Evolutionary conservation across 2,329 filamentous ascomycete genomes (phyloP).

Genomic region (Fusarium sp.): DNA sequence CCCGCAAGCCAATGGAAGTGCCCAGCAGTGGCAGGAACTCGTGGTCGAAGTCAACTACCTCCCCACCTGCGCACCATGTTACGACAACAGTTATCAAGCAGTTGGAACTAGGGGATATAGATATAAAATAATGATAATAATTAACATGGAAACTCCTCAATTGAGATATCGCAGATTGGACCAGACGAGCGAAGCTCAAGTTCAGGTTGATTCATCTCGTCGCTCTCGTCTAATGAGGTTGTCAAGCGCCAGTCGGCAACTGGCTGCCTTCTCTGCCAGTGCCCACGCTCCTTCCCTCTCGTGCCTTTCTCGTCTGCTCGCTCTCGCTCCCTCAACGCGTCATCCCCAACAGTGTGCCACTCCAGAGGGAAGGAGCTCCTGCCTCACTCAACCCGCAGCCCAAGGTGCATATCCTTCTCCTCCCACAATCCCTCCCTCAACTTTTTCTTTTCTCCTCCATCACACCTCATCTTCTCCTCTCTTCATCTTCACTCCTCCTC

Average conservation of each 20-base stretch:
- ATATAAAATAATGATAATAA: not conserved
- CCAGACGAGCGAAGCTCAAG: not conserved
- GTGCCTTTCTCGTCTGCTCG: constrained; percentile 28
- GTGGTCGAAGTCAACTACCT: not conserved
- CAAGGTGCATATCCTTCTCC: constrained; percentile 23
- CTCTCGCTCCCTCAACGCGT: constrained; percentile 25
- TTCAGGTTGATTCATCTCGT: not conserved
- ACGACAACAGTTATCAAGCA: not conserved
- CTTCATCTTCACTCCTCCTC: constrained; percentile 37
- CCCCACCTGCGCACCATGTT: not conserved
- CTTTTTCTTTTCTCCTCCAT: constrained; percentile 31
- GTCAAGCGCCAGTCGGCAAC: not conserved
- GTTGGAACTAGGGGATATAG: not conserved
- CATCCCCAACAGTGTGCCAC: constrained; percentile 37
- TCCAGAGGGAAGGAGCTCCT: constrained; percentile 42
- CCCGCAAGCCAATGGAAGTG: not conserved
- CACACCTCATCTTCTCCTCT: constrained; percentile 25
- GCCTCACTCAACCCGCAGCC: constrained; percentile 13
- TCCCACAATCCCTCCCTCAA: constrained; percentile 9
- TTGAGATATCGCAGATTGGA: not conserved
- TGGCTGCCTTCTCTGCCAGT: constrained; percentile 3
- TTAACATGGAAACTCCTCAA: not conserved
- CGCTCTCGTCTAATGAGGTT: not conserved
- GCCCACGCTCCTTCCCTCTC: constrained; percentile 30
- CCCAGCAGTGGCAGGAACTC: not conserved